These are phyloP conservation scores for Euphorbia peplus DNA, from an alignment of 345 rosid genomes.

Conservation along the genomic window DNA sequence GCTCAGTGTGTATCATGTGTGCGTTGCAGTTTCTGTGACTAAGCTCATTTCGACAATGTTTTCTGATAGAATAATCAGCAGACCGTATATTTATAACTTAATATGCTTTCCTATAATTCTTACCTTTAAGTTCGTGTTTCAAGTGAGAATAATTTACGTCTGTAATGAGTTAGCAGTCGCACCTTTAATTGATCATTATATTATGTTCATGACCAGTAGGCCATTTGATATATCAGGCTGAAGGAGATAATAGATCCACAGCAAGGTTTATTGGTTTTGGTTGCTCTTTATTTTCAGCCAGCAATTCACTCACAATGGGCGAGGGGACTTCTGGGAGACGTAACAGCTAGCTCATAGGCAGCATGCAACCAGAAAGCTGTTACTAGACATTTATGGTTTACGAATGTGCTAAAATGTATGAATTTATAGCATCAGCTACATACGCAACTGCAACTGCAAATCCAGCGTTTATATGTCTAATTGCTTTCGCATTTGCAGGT, in stretches of 20 bases:
- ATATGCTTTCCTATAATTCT: neutral
- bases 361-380: neutral
- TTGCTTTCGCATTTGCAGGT: slow-evolving; percentile 44
- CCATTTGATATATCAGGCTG: too few species aligned
- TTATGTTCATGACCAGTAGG: too few species aligned
- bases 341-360: neutral
- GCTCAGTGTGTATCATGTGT: neutral
- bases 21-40: neutral
- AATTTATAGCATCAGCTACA: neutral
- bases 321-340: too few species aligned
- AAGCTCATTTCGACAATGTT: too few species aligned
- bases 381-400: neutral
- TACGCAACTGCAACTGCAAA: neutral
- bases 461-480: too few species aligned
- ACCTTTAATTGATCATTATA: too few species aligned
- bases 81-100: neutral
- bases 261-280: too few species aligned
- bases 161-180: too few species aligned
- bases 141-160: too few species aligned
- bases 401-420: neutral
- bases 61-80: neutral
- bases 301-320: too few species aligned
- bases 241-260: too few species aligned
- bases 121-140: neutral
- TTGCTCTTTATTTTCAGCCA: too few species aligned